Base-by-base conservation (phyloP, 2,329 filamentous ascomycete species). In the Zalaria obscura region DNA sequence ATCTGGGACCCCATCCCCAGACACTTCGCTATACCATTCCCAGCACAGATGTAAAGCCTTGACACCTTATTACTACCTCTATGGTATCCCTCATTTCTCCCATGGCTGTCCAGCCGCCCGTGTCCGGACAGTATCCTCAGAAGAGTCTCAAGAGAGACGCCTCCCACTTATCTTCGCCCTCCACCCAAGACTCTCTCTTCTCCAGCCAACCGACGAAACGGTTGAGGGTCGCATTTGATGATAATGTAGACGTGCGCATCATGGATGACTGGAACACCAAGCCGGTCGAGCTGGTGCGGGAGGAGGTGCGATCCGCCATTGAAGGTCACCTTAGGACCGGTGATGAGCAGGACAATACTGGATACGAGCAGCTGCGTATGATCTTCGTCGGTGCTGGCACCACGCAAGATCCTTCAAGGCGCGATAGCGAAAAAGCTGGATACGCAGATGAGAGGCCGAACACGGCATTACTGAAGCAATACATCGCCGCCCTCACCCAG, bases 281-380 rank as follows among this genome's bases (percentile, higher is more conserved):
- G 60, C 70, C 68, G 43, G 58, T 66, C 43, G 69, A 73, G 37
- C 63, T 79, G 38, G 67, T 79, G 40, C 70, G 70, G 40, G 75
- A 79, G 54, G 75, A 79, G 54, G 73, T 80, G 25, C 67, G 71
- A 47, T 64, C 72, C 45, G 75, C 71, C 25, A 51, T 62, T 11
- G 53, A 58, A 31, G 45, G 50, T 28, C 43, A 61, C 39, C 47
- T 57, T 7, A 48, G 53, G 29, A 38, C 47, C 9, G 49, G 72
- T 40, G 62, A 66, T 4, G 56, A 60, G 25, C 66, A 67, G 43
- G 72, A 78, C 48, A 72, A 70, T 51, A 64, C 68, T 38, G 66
- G 61, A 42, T 79, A 79, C 52, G 69, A 76, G 48, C 65, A 66
- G 47, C 58, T 80, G 45, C 70, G 70, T 50, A 62, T 66, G 46